These are phyloP conservation scores for Zygosaccharomyces gambellarensis DNA, from an alignment of 805 yeast genomes.

Conservation along the genomic window DNA sequence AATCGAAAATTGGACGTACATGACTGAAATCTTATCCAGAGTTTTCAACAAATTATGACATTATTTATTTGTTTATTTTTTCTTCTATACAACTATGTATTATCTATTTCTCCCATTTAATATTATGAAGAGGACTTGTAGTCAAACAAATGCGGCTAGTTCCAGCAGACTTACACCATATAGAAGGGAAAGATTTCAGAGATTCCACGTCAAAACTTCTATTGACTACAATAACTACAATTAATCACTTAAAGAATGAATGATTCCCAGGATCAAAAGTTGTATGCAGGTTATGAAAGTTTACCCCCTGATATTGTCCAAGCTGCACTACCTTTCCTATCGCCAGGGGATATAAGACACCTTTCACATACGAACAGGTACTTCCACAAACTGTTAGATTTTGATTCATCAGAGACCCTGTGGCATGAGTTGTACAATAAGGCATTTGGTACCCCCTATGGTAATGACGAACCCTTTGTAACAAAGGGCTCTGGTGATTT, in stretches of 20 bases:
- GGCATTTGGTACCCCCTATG: constrained; percentile 24
- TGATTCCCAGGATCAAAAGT: neutral
- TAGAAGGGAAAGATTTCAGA: neutral
- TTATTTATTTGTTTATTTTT: no score
- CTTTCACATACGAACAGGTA: constrained; percentile 33
- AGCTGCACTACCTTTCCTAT: constrained; percentile 27
- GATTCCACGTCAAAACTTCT: neutral
- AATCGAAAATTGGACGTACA: constrained; percentile 68
- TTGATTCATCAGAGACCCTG: constrained; percentile 24
- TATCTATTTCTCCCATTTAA: neutral
- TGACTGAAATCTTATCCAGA: constrained; percentile 57
- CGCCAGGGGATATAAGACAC: constrained; percentile 27
- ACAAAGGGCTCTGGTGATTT: constrained; percentile 16
- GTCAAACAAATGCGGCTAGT: neutral
- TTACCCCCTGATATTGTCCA: constrained; percentile 33
- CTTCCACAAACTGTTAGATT: constrained; percentile 27
- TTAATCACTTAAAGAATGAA: neutral
- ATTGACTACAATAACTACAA: neutral
- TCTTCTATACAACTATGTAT: neutral
- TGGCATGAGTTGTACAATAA: constrained; percentile 33
- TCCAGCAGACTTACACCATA: neutral
- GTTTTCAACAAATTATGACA: constrained; percentile 39
- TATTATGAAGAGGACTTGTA: neutral
- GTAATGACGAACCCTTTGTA: constrained; percentile 31
- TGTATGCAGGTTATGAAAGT: constrained; percentile 4